Percentiles rank a stretch among this genome's conserved stretches.
Conservation (phyloP, 345 rosid species). For the Eucalyptus cladocalyx region DNA sequence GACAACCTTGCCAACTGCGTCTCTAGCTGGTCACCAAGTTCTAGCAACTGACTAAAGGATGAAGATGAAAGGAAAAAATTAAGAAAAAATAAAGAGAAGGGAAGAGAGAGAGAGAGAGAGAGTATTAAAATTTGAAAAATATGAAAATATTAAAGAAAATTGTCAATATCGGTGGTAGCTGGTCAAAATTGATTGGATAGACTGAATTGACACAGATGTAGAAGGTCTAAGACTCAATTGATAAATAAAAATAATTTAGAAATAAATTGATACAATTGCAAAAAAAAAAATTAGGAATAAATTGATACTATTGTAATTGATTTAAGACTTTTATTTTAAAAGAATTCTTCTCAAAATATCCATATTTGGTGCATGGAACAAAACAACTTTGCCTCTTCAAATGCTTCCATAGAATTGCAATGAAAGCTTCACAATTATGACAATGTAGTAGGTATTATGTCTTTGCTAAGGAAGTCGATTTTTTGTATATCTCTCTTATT, state of each 20-base stretch:
- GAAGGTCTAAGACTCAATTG: too few species aligned
- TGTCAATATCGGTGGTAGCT: rapidly evolving
- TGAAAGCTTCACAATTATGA: neutral
- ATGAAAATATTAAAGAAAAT: too few species aligned
- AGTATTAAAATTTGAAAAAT: too few species aligned
- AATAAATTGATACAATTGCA: too few species aligned
- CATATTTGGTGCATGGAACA: neutral
- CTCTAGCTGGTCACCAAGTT: too few species aligned
- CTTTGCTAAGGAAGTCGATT: neutral
- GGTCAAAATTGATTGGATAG: rapidly evolving
- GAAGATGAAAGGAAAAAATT: too few species aligned
- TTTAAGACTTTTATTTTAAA: too few species aligned
- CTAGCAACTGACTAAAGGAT: rapidly evolving
- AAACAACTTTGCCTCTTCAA: neutral
- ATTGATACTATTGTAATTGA: neutral
- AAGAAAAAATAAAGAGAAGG: too few species aligned
- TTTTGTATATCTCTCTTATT: neutral
- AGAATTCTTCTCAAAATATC: neutral
- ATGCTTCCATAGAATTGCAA: neutral
- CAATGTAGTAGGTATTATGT: neutral
- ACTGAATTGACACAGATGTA: too few species aligned
- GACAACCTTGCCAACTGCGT: rapidly evolving
- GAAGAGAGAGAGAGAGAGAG: too few species aligned
- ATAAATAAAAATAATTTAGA: too few species aligned
- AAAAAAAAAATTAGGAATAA: too few species aligned